Conservation (phyloP, 2,329 filamentous ascomycete genomes). For the Xylariaceae sp. region DNA sequence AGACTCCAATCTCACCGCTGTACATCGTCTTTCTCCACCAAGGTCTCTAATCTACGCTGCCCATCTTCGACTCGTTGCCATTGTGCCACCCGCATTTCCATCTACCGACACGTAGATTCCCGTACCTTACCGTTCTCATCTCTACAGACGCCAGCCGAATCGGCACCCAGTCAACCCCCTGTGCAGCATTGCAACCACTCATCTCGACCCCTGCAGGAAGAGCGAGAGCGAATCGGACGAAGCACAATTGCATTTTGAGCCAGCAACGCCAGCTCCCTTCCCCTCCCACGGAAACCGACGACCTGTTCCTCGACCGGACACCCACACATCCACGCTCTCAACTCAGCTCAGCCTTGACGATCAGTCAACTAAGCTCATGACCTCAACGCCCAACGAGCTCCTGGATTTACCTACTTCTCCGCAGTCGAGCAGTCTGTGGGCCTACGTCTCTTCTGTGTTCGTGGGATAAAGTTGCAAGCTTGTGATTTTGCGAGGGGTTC, state of each 20-base stretch:
- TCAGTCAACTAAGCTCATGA: slow-evolving; percentile 27
- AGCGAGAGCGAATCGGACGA: background rate
- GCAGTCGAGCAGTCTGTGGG: slow-evolving; percentile 12
- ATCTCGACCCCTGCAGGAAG: background rate
- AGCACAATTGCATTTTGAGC: background rate
- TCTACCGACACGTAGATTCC: background rate
- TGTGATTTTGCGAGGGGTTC: slow-evolving; percentile 30
- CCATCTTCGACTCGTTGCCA: background rate
- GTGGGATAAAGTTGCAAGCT: slow-evolving; percentile 13
- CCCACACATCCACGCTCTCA: background rate
- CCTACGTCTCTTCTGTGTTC: slow-evolving; percentile 1
- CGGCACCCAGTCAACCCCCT: background rate
- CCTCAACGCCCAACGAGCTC: slow-evolving; percentile 22
- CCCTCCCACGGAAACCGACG: background rate
- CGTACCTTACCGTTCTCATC: background rate
- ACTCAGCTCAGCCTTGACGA: slow-evolving; percentile 11
- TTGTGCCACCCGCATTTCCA: background rate
- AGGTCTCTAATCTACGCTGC: background rate
- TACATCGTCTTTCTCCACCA: background rate
- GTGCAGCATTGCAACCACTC: background rate
- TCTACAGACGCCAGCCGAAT: background rate
- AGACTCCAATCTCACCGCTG: background rate
- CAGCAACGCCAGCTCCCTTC: background rate
- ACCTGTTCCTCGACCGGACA: background rate
- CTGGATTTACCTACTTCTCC: slow-evolving; percentile 20